Evolutionary conservation across 352 stramenopile species (phyloP).

Genomic region (Hyaloperonospora arabidopsidis): DNA sequence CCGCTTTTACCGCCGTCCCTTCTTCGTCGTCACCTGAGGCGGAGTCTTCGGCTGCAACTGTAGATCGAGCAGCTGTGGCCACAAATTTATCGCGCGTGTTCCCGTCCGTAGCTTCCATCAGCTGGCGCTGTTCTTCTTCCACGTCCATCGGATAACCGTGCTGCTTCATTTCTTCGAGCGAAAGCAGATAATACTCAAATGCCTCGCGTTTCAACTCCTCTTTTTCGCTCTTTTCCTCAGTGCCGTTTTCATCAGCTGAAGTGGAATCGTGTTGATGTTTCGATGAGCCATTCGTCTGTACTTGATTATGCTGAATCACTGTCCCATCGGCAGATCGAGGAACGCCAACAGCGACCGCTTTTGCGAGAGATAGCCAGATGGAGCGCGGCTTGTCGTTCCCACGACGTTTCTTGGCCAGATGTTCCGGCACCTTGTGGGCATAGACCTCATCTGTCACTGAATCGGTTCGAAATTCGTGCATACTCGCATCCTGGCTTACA

Average conservation of each 20-base stretch:
- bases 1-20: conserved; percentile 19
- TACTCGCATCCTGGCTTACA: conserved; percentile 54
- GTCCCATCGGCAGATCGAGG: conserved; percentile 37
- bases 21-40: conserved; percentile 15
- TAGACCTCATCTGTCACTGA: conserved; percentile 55
- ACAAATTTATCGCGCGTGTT: conserved; percentile 52
- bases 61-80: conserved; percentile 34
- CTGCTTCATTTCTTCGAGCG: conserved; percentile 53
- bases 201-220: conserved; percentile 12
- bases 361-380: conserved; percentile 60
- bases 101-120: conserved; percentile 41
- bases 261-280: conserved; percentile 9
- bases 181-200: conserved; percentile 53
- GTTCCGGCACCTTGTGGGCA: conserved; percentile 50
- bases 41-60: conserved; percentile 4
- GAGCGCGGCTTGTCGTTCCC: conserved; percentile 34
- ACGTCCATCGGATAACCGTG: conserved; percentile 64
- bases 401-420: conserved; percentile 44
- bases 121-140: conserved; percentile 46
- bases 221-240: conserved; percentile 3
- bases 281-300: conserved; percentile 2
- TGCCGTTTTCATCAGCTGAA: conserved; percentile 9
- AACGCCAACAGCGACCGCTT: conserved; percentile 48
- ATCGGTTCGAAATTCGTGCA: conserved; percentile 77
- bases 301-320: conserved; percentile 23